These are phyloP conservation scores for Daldinia sp. DNA, from an alignment of 2,329 filamentous ascomycete species.

Conservation along the genomic window DNA sequence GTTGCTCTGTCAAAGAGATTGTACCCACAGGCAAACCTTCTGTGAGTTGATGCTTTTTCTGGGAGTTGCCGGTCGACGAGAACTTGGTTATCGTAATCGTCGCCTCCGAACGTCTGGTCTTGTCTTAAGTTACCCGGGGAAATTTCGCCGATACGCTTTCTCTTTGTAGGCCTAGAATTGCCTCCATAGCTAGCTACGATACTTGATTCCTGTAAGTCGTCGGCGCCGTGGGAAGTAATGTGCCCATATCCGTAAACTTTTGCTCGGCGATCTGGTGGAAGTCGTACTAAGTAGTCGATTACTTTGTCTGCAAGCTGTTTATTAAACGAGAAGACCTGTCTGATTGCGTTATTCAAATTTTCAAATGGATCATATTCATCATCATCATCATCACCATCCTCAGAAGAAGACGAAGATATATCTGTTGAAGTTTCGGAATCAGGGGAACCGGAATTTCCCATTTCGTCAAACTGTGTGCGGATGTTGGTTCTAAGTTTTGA, in stretches of 20 bases:
- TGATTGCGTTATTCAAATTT: constrained; percentile 15
- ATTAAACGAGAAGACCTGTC: constrained; percentile 14
- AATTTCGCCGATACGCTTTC: not conserved
- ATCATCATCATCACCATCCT: not conserved
- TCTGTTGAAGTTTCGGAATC: constrained; percentile 11
- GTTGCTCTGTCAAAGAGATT: constrained; percentile 17
- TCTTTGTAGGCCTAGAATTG: constrained; percentile 1
- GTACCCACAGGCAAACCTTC: constrained; percentile 28
- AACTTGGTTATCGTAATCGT: constrained; percentile 18
- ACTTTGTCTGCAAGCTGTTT: constrained; percentile 13
- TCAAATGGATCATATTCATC: constrained; percentile 13
- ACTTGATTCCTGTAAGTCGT: not conserved
- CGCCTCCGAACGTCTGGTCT: constrained; percentile 4
- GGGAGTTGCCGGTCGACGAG: constrained; percentile 7
- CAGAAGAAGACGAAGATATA: not conserved
- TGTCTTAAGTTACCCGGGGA: not conserved
- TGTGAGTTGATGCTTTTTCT: not conserved
- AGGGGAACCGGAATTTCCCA: not conserved
- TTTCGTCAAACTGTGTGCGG: not conserved
- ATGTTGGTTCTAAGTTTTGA: not conserved
- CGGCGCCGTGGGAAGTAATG: not conserved
- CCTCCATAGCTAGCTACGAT: not conserved
- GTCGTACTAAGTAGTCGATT: constrained; percentile 13
- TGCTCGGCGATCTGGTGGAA: constrained; percentile 16
- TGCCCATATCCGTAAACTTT: constrained; percentile 14